A percentile compares a stretch with the other conserved stretches of the same genome.
phyloP scores from a whole-genome alignment of 208 protist genomes.

The Jaenimonas drosophilae region DNA sequence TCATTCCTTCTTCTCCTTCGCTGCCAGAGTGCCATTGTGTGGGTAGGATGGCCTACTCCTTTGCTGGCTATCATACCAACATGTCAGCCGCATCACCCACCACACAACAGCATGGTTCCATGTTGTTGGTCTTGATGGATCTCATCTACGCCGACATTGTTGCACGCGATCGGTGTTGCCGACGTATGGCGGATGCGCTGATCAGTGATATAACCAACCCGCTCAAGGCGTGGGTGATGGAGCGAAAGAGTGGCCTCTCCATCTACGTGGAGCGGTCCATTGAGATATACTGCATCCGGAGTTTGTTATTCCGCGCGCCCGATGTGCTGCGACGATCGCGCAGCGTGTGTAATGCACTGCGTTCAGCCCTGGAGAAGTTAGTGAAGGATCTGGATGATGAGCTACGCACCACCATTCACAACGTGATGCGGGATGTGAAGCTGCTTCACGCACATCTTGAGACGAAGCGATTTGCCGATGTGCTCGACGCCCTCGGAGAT shows the following conservation, averaged over 20 bases:
- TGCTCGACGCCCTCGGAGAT: conserved; percentile 31
- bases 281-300: conserved; percentile 42
- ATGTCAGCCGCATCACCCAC: not conserved
- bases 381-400: conserved; percentile 13
- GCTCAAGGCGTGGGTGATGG: conserved; percentile 15
- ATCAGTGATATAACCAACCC: conserved; percentile 18
- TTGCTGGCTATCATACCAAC: not conserved
- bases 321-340: conserved; percentile 25
- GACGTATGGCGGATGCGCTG: conserved; percentile 24
- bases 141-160: conserved; percentile 56
- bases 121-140: conserved; percentile 50
- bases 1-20: too few relatives aligned
- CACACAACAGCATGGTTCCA: not conserved
- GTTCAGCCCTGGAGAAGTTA: too few relatives aligned
- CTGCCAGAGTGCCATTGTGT: too few relatives aligned
- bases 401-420: not conserved
- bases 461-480: conserved; percentile 8
- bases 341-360: conserved; percentile 12
- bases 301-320: conserved; percentile 22
- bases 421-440: not conserved
- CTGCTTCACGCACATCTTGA: not conserved
- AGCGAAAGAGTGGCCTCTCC: conserved; percentile 9
- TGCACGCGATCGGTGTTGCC: conserved; percentile 23
- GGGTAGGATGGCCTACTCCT: not conserved
- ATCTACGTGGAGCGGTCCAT: conserved; percentile 24